Conservation (phyloP, 1,284 basidiomycete species). For the Apiotrichum gracile region DNA sequence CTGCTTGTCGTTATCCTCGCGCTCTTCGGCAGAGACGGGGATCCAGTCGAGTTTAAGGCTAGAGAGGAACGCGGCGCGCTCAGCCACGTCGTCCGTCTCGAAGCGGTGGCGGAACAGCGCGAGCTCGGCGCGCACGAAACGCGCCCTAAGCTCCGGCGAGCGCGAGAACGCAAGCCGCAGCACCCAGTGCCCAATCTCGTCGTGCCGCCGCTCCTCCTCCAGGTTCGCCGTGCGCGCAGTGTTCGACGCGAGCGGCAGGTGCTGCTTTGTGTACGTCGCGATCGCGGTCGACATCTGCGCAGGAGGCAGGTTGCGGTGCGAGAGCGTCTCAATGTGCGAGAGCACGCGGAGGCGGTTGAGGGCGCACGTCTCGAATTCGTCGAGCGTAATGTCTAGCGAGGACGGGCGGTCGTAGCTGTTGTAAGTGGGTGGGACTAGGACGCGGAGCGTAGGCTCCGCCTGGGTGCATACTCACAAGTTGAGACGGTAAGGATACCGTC, state of each 20-base stretch:
- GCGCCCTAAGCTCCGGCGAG: slow-evolving; percentile 82
- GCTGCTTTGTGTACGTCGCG: slow-evolving; percentile 38
- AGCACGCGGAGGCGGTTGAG: slow-evolving; percentile 78
- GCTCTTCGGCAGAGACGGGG: not conserved
- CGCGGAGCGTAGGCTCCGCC: too few species aligned
- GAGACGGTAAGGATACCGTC: slow-evolving; percentile 61
- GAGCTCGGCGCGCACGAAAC: slow-evolving; percentile 86
- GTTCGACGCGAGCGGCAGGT: slow-evolving; percentile 57
- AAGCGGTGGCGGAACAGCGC: slow-evolving; percentile 80
- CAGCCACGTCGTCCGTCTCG: slow-evolving; percentile 60
- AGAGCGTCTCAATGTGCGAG: slow-evolving; percentile 84
- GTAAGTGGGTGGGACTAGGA: too few species aligned
- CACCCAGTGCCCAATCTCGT: slow-evolving; percentile 93
- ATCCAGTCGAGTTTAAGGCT: slow-evolving; percentile 76
- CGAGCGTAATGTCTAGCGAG: slow-evolving; percentile 81
- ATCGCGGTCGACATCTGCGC: slow-evolving; percentile 33
- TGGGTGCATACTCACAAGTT: slow-evolving; percentile 62
- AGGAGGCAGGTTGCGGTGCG: slow-evolving; percentile 45
- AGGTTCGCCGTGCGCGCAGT: slow-evolving; percentile 52
- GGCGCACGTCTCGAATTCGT: slow-evolving; percentile 92
- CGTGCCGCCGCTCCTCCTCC: slow-evolving; percentile 68
- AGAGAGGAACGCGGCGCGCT: slow-evolving; percentile 66
- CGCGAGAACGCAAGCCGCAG: slow-evolving; percentile 82
- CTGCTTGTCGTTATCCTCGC: slow-evolving; percentile 54
- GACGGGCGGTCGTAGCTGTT: slow-evolving; percentile 84